Base-by-base conservation (phyloP, 352 stramenopile species). In the Phytopythium aichiense region DNA sequence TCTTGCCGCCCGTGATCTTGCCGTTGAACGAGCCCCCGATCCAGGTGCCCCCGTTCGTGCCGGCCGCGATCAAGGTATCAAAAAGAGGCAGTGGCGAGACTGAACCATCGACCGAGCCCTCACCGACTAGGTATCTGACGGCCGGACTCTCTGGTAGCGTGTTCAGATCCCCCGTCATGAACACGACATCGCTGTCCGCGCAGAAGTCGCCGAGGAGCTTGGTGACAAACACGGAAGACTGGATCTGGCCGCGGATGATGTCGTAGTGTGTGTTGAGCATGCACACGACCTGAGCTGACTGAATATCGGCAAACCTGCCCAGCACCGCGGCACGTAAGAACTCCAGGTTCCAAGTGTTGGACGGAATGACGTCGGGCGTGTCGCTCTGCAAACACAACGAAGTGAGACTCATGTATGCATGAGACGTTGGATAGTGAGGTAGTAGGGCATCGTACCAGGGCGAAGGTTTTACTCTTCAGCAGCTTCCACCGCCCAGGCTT, bases 231-330 rank as follows among this genome's bases (percentile, higher is more conserved):
- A 76, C 35, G 1, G 82, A 73, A 31, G 79, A 90, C 54, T 90
- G 64, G 7, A 65, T 52, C 31, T 92, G 82, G 51, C 82, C 78
- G 18, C 68, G 67, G 8, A 31, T 65, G 30, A 89, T 87, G 60
- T 92, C 82, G 52, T 77, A 92, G 65, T 92, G 82, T 28, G 82
- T 92, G 66, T 92, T 92, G 52, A 92, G 70, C 67, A 92, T 85
- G 64, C 82, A 92, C 23, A 89, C 65, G 1, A 68, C 68, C 48
- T 66, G 52, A 9, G 35, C 28, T 7, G 53, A 71, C 12, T 33
- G 35, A 18, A 64, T 73, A 35, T 81, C 65, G 4, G 58, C 64
- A 49, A 92, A 87, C 43, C 82, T 78, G 18, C 68, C 80, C 5
- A 89, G 60, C 42, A 88, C 79, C 4, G 72, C 78, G 1, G 79